Base-by-base conservation (phyloP, 75 land plant genomes). In the Pseudotsuga menziesii region DNA sequence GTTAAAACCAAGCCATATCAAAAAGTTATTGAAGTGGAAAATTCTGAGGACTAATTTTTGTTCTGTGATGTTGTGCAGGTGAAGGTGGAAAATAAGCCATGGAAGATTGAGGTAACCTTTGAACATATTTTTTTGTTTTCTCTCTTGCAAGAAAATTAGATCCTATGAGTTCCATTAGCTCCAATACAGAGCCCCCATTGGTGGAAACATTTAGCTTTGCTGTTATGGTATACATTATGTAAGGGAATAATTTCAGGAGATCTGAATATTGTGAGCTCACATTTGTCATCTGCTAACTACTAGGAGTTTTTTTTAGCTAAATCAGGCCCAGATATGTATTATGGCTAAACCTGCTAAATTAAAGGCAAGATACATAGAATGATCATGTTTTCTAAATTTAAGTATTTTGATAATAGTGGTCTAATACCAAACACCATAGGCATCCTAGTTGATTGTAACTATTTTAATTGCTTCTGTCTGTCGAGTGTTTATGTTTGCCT, bases 41-140 rank as follows among this genome's bases (percentile, higher is more conserved):
- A 25, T 55, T 14, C 0, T 56, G 7, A 73, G 27, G 32, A 14
- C 19, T 56, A 73, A 56, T 56, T 15, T 27, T 39, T 25, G 4
- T 78, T 83, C 36, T 77, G 44, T 62, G n/a, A 72, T 57, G 54
- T 26, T 54, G 52, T 72, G 77, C 87, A 89, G 93, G 90, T 91
- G 71, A 89, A 91, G 75, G 77, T 91, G 44, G 93, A 91, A 86
- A 89, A 89, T 75, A 89, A 87, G 81, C 80, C 80, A 17, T 91
- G 93, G 93, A 89, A 91, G 76, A 75, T 91, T 36, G 91, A 91
- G 82, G 93, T 91, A 80, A 76, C n/a, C 17, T 75, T 63, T 64
- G 44, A 29, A 17, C 64, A 75, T 63, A 2, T 36, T 11, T 58
- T 58, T 62, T 54, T 1, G 6, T 20, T 20, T 73, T 58, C 27